A percentile compares a stretch with the other conserved stretches of the same genome.
Conservation (phyloP, 2,329 filamentous ascomycete genomes). For the Fusarium caatingaense region DNA sequence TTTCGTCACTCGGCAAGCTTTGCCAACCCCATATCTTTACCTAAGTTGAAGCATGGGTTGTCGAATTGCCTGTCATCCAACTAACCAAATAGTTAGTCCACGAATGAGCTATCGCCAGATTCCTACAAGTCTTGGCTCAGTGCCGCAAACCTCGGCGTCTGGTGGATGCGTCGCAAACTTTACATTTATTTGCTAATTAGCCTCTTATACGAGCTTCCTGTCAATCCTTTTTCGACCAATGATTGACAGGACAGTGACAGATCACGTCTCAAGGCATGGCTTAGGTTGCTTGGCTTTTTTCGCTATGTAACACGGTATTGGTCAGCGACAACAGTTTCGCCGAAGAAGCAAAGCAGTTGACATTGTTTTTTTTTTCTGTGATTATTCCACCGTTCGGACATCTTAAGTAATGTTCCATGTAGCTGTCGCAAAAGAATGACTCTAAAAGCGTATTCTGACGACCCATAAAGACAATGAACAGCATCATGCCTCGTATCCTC, state of each 20-base stretch:
- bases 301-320: conserved; percentile 17
- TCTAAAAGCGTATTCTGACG: background rate
- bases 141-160: conserved; percentile 9
- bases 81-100: conserved; percentile 43
- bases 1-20: conserved; percentile 36
- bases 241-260: conserved; percentile 10
- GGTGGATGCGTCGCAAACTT: background rate
- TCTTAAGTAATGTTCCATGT: background rate
- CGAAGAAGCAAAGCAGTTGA: conserved; percentile 6
- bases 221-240: conserved; percentile 28
- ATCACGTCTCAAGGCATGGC: conserved; percentile 12
- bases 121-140: conserved; percentile 5
- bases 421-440: background rate
- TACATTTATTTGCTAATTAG: conserved; percentile 5
- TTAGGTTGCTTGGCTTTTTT: conserved; percentile 25
- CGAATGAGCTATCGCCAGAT: conserved; percentile 30
- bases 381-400: conserved; percentile 33
- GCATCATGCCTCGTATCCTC: background rate
- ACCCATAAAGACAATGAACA: background rate
- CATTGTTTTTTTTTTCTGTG: background rate
- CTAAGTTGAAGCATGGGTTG: conserved; percentile 21
- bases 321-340: conserved; percentile 27
- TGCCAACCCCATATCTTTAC: conserved; percentile 31
- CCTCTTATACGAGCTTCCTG: conserved; percentile 13
- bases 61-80: conserved; percentile 5